Base-by-base conservation (phyloP, 371 early-diverging fungal species). In the Umbelopsis sp. region DNA sequence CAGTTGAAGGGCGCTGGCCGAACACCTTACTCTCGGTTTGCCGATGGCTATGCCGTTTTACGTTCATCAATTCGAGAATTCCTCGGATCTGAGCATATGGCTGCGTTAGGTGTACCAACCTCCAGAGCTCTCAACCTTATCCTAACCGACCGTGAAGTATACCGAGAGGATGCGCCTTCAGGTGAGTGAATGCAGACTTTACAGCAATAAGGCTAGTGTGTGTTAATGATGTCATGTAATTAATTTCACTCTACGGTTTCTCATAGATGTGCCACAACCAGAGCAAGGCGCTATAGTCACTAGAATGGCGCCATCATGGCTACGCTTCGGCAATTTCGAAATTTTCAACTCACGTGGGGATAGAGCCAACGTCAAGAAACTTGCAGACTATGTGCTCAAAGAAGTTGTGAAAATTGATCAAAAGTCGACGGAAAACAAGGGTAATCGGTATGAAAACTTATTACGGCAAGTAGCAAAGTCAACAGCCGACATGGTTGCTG, bases 301-400 rank as follows among this genome's bases (percentile, higher is more conserved):
- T 3, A 88, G 97, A 16, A 72, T 93, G 48, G 89, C 94, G 0
- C 92, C 92, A 0, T 87, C 89, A 35, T 97, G 94, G 94, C 69
- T 97, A 37, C 87, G 97, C 14, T 94, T 97, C 78, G 97, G 97
- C 10, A 90, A 85, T 37, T 96, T 97, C 74, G 96, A 97, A 74
- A 80, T 93, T 38, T 92, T 91, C 67, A 85, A 86, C 69, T 84
- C 89, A 53, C 84, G 93, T 38, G 80, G 83, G 18, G 91, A 94
- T 63, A 80, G 77, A 74, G 79, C 73, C 9, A 76, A 81, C 48
- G 74, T 93, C 12, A 76, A 79, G 29, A 63, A 72, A 7, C 68
- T 96, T 67, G 95, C 96, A 0, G 94, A 96, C 63, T 94, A 92
- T 76, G 65, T 70, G 16, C 75, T 77, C 24, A 69, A 80, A 10